Conservation (phyloP, 2,329 filamentous ascomycete species). For the Chaetomium strumarium region DNA sequence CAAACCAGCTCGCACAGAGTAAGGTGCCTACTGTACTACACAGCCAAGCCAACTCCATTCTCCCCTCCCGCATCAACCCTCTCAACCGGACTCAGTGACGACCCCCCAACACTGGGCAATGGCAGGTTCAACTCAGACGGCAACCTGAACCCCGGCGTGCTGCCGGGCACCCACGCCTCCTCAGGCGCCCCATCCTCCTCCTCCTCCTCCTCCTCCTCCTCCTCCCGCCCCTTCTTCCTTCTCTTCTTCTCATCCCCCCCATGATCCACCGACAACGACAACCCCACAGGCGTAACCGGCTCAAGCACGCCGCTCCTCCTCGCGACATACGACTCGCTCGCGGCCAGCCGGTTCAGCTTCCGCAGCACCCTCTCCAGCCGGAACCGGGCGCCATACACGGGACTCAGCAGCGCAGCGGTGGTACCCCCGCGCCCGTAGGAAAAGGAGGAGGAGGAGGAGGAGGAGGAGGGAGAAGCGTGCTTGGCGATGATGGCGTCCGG, state of each 20-base stretch:
- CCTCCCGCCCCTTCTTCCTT: not conserved
- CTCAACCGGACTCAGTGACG: slow-evolving; percentile 6
- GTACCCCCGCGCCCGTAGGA: too few relatives aligned
- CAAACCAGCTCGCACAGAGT: not conserved
- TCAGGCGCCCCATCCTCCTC: not conserved
- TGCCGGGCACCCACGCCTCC: not conserved
- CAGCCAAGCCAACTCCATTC: slow-evolving; percentile 8
- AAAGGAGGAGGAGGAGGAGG: too few relatives aligned
- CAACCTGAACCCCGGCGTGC: slow-evolving; percentile 1
- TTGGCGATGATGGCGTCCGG: slow-evolving; percentile 20
- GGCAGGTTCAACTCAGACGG: slow-evolving; percentile 9
- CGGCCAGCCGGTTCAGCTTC: slow-evolving; percentile 22
- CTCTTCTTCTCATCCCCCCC: not conserved
- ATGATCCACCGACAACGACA: not conserved
- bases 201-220: not conserved
- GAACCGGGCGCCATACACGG: slow-evolving; percentile 28
- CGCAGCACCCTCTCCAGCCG: slow-evolving; percentile 30
- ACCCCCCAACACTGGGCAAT: not conserved
- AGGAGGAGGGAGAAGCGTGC: slow-evolving; percentile 9
- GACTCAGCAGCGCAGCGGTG: slow-evolving; percentile 24
- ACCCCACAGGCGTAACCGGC: slow-evolving; percentile 9
- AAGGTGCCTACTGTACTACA: not conserved
- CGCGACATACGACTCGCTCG: not conserved
- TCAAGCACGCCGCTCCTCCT: slow-evolving; percentile 1
- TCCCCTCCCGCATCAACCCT: not conserved